Evolutionary conservation across 306 rosid genomes (phyloP).

Genomic region (Acacia confusa): DNA sequence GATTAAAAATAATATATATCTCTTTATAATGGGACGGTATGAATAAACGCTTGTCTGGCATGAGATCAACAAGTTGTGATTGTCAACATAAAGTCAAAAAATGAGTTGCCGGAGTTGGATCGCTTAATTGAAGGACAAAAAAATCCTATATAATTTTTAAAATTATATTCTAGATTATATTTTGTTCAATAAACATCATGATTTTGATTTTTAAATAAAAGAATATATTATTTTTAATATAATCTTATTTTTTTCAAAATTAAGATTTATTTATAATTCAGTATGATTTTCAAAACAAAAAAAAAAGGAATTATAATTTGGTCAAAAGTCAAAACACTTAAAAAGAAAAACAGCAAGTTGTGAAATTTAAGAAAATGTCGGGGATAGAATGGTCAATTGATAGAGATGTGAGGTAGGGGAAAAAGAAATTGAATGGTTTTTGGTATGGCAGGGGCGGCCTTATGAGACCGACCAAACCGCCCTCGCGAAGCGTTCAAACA

Average conservation of each 20-base stretch:
- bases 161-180: neutral
- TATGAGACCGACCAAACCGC: slow-evolving; percentile 79
- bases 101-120: neutral
- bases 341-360: neutral
- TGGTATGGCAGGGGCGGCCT: slow-evolving; percentile 60
- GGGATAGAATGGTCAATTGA: slow-evolving; percentile 33
- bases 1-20: too few species aligned
- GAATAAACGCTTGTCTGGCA: neutral
- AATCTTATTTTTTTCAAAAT: too few species aligned
- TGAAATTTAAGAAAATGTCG: slow-evolving; percentile 16
- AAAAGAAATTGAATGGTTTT: slow-evolving; percentile 2
- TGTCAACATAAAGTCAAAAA: neutral
- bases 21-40: neutral
- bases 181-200: neutral
- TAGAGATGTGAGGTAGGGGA: neutral
- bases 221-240: neutral
- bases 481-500: slow-evolving; percentile 38
- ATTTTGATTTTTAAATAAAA: neutral
- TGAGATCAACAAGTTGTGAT: neutral
- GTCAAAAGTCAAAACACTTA: neutral
- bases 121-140: neutral
- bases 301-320: neutral
- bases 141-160: neutral
- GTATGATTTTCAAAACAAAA: neutral
- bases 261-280: too few species aligned